Conservation (phyloP, 768 basidiomycete genomes). For the Galerina marginata region DNA sequence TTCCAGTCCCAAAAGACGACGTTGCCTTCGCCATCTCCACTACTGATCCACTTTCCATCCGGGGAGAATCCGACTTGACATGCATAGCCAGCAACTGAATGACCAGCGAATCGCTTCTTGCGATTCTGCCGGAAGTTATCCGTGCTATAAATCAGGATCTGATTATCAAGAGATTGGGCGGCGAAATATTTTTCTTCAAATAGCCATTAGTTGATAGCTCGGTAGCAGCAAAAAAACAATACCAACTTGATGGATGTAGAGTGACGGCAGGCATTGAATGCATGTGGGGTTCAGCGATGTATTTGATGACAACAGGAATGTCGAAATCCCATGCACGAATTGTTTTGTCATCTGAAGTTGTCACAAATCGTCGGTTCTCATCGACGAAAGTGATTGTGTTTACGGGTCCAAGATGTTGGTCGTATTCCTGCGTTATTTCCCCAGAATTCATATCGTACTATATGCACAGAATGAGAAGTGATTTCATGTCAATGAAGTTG, state of each 20-base stretch:
- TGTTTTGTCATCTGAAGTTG: conserved; percentile 98
- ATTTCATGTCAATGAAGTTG: background rate
- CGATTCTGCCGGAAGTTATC: conserved; percentile 99
- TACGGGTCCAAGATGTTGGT: conserved; percentile 97
- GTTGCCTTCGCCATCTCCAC: conserved; percentile 94
- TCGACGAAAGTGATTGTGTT: conserved; percentile 99
- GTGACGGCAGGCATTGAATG: conserved; percentile 99
- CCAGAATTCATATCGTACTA: conserved; percentile 96
- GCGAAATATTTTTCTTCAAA: conserved; percentile 90
- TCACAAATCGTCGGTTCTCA: conserved; percentile 95
- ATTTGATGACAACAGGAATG: conserved; percentile 99
- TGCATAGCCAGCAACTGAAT: conserved; percentile 96
- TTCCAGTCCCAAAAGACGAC: conserved; percentile 99
- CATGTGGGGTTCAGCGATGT: conserved; percentile 99
- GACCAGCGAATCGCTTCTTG: conserved; percentile 98
- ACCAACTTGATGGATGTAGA: conserved; percentile 91
- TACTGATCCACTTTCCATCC: conserved; percentile 98
- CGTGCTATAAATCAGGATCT: conserved; percentile 95
- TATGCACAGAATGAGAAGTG: conserved; percentile 20
- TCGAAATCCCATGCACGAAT: conserved; percentile 99
- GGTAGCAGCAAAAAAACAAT: conserved; percentile 9
- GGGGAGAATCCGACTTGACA: conserved; percentile 98
- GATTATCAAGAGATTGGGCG: conserved; percentile 97
- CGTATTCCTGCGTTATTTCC: conserved; percentile 98
- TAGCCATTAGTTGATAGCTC: conserved; percentile 17